Percentiles rank a stretch among this genome's conserved stretches.
phyloP scores from a whole-genome alignment of 1,139 yeast genomes.

The Hyphopichia wangnamkhiaoensis region DNA sequence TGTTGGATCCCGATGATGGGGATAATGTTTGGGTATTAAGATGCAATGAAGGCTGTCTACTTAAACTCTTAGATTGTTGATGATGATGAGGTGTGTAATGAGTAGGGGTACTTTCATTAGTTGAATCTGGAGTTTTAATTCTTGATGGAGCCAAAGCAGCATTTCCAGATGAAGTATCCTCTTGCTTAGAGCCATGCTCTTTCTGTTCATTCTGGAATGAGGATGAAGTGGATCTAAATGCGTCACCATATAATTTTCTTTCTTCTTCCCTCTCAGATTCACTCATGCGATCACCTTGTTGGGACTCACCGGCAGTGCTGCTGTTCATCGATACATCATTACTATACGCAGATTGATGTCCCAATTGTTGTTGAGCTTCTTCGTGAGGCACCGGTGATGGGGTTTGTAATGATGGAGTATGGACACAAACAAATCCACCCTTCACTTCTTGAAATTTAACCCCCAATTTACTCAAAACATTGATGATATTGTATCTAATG shows the following conservation, averaged over 20 bases:
- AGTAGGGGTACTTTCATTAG: background rate
- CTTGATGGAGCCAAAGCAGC: conserved; percentile 14
- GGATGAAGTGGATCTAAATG: conserved; percentile 40
- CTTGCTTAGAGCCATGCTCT: conserved; percentile 6
- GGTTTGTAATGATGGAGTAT: conserved; percentile 51
- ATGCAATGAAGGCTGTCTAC: conserved; percentile 43
- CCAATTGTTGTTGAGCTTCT: conserved; percentile 1
- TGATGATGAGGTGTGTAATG: conserved; percentile 5
- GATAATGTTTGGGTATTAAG: conserved; percentile 29
- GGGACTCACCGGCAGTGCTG: conserved; percentile 15
- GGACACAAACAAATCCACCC: conserved; percentile 91
- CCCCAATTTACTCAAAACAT: conserved; percentile 73
- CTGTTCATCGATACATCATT: conserved; percentile 7
- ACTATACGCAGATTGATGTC: conserved; percentile 4
- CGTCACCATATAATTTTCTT: conserved; percentile 43
- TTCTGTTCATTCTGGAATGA: conserved; percentile 23
- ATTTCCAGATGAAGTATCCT: background rate
- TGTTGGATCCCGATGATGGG: conserved; percentile 14
- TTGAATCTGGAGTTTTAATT: conserved; percentile 28
- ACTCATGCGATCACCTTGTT: conserved; percentile 20
- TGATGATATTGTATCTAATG: conserved; percentile 81
- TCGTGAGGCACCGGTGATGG: conserved; percentile 4
- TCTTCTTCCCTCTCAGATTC: conserved; percentile 38
- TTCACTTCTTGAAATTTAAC: conserved; percentile 87
- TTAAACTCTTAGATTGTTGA: conserved; percentile 27